These are phyloP conservation scores for Talaromyces thailandensis DNA, from an alignment of 495 filamentous ascomycete genomes.

Conservation along the genomic window DNA sequence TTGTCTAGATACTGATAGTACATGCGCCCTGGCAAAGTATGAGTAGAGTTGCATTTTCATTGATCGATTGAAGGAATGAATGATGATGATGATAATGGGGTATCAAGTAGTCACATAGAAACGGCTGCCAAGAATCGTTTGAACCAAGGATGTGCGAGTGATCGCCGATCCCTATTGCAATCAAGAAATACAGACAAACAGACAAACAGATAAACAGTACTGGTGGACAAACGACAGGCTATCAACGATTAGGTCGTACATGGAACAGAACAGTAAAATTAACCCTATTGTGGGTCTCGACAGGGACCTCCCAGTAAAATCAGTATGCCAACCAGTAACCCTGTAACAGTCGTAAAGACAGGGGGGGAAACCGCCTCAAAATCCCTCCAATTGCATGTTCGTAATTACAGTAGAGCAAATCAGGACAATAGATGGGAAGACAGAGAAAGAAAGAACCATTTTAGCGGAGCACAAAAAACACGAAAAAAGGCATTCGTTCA, in stretches of 20 bases:
- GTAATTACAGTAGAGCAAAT: not conserved
- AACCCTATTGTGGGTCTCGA: not conserved
- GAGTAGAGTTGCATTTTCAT: not conserved
- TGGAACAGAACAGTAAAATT: not conserved
- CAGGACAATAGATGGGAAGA: not conserved
- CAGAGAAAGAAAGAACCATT: not conserved
- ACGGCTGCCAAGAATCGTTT: not conserved
- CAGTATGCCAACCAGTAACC: not conserved
- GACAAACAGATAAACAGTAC: not conserved
- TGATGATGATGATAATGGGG: not conserved
- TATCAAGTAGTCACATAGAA: not conserved
- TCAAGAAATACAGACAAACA: not conserved
- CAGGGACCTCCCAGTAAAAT: not conserved
- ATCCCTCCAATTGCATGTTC: not conserved
- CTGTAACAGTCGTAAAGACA: not conserved
- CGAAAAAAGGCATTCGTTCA: not conserved
- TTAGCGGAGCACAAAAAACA: not conserved
- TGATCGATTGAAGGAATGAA: not conserved
- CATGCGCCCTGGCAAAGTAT: not conserved
- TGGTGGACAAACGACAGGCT: not conserved
- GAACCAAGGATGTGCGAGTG: not conserved
- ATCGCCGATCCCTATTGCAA: not conserved
- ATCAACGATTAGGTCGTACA: not conserved
- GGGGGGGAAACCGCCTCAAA: not conserved
- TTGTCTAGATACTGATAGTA: not conserved